Percentiles rank a stretch among this genome's conserved stretches.
Conservation (phyloP, 129 eudicot genomes). For the carrot (Daucus carota) region DNA sequence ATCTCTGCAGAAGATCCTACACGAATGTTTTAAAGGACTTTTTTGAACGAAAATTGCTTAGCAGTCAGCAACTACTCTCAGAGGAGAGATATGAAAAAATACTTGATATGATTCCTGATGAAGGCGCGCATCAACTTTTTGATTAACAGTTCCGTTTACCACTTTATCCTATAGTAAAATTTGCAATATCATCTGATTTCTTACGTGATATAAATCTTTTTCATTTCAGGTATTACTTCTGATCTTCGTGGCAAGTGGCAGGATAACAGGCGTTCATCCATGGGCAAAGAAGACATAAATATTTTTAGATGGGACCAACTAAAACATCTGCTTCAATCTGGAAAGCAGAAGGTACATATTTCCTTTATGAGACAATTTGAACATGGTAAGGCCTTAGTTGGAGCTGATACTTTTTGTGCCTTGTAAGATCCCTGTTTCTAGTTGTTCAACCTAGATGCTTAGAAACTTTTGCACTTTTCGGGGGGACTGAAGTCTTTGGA, state of each 20-base stretch:
- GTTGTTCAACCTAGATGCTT: not conserved
- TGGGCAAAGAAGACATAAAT: slow-evolving; percentile 48
- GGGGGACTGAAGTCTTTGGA: slow-evolving; percentile 2
- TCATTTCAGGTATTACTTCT: slow-evolving; percentile 54
- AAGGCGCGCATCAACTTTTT: slow-evolving; percentile 31
- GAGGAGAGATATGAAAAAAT: slow-evolving; percentile 73
- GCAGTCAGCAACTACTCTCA: slow-evolving; percentile 64
- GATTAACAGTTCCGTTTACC: not conserved
- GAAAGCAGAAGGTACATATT: slow-evolving; percentile 65
- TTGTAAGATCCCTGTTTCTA: not conserved
- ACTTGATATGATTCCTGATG: slow-evolving; percentile 85
- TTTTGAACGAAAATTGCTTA: slow-evolving; percentile 59
- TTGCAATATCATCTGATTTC: not conserved
- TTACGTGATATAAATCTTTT: not conserved
- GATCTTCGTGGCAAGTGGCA: slow-evolving; percentile 78
- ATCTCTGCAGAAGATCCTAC: slow-evolving; percentile 69
- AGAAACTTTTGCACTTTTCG: not conserved
- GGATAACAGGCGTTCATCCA: slow-evolving; percentile 51
- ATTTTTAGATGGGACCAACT: slow-evolving; percentile 72
- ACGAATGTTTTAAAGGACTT: slow-evolving; percentile 49
- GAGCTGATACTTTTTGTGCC: slow-evolving; percentile 3
- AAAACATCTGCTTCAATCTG: slow-evolving; percentile 60
- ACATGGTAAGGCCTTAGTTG: not conserved
- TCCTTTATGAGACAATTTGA: not conserved
- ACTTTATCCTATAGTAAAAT: not conserved